Conservation (phyloP, 1,284 basidiomycete species). For the Xerocomus amazonicus region DNA sequence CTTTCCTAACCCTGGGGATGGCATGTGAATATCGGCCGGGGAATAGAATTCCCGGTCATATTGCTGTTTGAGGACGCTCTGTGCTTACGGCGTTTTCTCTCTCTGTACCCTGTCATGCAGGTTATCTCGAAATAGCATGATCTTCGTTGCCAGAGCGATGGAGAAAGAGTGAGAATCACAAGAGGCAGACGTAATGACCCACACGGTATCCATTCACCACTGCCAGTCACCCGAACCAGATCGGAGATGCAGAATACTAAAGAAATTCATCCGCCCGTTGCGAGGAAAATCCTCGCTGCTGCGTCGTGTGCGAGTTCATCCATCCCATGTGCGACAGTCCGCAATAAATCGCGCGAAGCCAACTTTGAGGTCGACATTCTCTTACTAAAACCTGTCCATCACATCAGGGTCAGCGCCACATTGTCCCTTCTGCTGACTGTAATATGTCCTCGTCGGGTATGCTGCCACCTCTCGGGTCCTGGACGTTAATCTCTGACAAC, state of each 20-base stretch:
- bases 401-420: too few species aligned
- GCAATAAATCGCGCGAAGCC: constrained; percentile 30
- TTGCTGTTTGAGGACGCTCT: too few species aligned
- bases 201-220: too few species aligned
- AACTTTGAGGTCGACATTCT: constrained; percentile 1
- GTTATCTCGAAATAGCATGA: neutral
- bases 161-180: too few species aligned
- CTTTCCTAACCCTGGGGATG: constrained; percentile 18
- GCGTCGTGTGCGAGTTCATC: too few species aligned
- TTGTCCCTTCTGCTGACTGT: neutral
- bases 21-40: constrained; percentile 7
- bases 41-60: too few species aligned
- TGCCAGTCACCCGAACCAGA: constrained; percentile 15
- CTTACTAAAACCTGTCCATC: constrained; percentile 18
- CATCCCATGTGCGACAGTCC: neutral
- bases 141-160: neutral
- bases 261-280: neutral
- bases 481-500: constrained; percentile 23
- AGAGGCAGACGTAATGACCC: too few species aligned
- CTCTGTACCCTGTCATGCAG: too few species aligned
- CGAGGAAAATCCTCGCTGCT: too few species aligned
- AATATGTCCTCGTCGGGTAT: constrained; percentile 25
- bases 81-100: too few species aligned
- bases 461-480: constrained; percentile 7
- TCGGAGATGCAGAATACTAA: constrained; percentile 22